Evolutionary conservation across 805 yeast genomes (phyloP).

Genomic region (Lipomyces japonicus): DNA sequence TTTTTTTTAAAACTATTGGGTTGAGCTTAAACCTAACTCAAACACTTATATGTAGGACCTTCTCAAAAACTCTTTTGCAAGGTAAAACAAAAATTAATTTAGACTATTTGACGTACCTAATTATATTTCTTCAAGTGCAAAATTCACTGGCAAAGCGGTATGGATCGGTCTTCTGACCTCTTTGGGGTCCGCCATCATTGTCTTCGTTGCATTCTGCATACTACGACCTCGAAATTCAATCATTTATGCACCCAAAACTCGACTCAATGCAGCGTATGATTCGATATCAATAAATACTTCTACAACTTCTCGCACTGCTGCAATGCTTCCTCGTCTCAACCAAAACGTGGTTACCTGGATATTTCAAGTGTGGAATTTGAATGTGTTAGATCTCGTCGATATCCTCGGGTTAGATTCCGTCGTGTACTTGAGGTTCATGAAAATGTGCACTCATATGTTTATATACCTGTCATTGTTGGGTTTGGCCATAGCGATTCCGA

Average conservation of each 20-base stretch:
- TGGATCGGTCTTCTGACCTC: slow-evolving; percentile 38
- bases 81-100: slow-evolving; percentile 1
- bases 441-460: slow-evolving; percentile 37
- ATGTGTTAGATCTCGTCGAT: slow-evolving; percentile 32
- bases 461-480: slow-evolving; percentile 35
- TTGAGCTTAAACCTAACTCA: neutral
- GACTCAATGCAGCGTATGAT: neutral
- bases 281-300: slow-evolving; percentile 11
- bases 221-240: slow-evolving; percentile 35
- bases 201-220: slow-evolving; percentile 33
- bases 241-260: slow-evolving; percentile 37
- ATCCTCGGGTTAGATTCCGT: slow-evolving; percentile 40
- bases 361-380: slow-evolving; percentile 20
- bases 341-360: slow-evolving; percentile 32
- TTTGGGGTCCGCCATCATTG: slow-evolving; percentile 35
- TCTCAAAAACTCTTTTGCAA: slow-evolving; percentile 18
- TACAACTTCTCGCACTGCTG: slow-evolving; percentile 16
- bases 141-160: slow-evolving; percentile 37
- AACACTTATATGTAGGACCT: slow-evolving; percentile 6
- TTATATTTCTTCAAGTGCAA: slow-evolving; percentile 6
- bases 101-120: neutral
- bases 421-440: slow-evolving; percentile 34
- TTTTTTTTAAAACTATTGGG: too few species aligned
- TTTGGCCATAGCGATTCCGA: slow-evolving; percentile 38
- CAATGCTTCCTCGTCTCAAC: slow-evolving; percentile 26